Evolutionary conservation across 2,329 filamentous ascomycete genomes (phyloP), one percentile per base, ranked within the genome.

Genomic region (Fusarium poae): DNA sequence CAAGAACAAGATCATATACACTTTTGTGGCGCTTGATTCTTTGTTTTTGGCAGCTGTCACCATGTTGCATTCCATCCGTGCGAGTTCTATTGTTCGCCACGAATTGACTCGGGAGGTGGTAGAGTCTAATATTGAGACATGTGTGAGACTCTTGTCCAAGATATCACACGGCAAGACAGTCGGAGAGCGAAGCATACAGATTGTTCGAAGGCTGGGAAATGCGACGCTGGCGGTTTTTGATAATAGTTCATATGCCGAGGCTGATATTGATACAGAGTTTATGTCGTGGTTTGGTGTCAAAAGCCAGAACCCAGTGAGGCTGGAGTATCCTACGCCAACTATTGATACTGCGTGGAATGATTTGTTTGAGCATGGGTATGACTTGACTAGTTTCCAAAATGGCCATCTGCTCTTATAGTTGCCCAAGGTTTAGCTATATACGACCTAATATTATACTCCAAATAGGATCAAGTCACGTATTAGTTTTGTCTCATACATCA

Each of bases 221-320:
- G 70, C 70, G 10, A 72, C 68, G 6, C 15, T 72, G 2, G 65
- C 68, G 2, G 56, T 72, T 2, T 72, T 72, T 23, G 70, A 73
- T 15, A 67, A 69, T 0, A 27, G 56, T 15, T 60, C 61, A 3
- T 48, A 51, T 32, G 48, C 68, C 6, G 70, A 63, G 16, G 70
- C 54, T 3, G 70, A 71, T 9, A 66, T 72, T 7, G 70, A 72
- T 40, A 72, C 67, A 1, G 70, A 72, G 27, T 72, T 72, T 34
- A 72, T 72, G 70, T 73, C 70, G 6, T 72, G 70, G 70, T 72
- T 72, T 34, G 70, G 70, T 15, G 65, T 72, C 6, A 71, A 69
- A 11, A 62, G 65, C 25, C 70, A 71, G 15, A 69, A 72, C 8
- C 65, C 68, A 4, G 65, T 60, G 4, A 52, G 65, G 6, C 70